Percentiles rank a stretch among this genome's conserved stretches.
These are phyloP conservation scores for Xylaria palmicola DNA, from an alignment of 495 filamentous ascomycete genomes.

Conservation along the genomic window DNA sequence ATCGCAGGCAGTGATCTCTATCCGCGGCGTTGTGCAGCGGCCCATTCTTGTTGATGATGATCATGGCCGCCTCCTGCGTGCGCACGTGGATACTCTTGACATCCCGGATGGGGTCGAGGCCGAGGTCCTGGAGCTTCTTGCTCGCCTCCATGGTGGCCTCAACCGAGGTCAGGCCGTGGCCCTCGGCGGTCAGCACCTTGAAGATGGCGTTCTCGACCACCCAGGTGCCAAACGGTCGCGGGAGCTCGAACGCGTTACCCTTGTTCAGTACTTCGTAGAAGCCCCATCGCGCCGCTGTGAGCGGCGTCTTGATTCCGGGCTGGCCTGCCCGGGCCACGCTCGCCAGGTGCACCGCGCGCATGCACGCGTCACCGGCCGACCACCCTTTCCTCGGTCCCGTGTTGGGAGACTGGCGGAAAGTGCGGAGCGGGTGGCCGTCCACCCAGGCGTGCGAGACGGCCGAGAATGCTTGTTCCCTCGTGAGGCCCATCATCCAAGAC, in stretches of 20 bases:
- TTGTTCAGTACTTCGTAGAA: conserved; percentile 36
- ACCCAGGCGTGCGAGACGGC: conserved; percentile 42
- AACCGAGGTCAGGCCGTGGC: conserved; percentile 39
- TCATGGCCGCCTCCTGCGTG: conserved; percentile 34
- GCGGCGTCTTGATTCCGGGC: conserved; percentile 33
- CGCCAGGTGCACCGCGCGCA: conserved; percentile 45
- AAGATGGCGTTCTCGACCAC: conserved; percentile 40
- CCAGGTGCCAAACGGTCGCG: conserved; percentile 34
- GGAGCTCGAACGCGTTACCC: conserved; percentile 27
- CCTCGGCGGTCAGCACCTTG: conserved; percentile 42
- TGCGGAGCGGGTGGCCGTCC: conserved; percentile 39
- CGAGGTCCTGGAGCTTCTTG: conserved; percentile 17
- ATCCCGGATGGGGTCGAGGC: conserved; percentile 16
- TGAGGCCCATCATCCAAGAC: conserved; percentile 38
- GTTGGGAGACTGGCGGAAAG: conserved; percentile 36
- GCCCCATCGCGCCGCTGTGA: conserved; percentile 39
- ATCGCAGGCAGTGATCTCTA: conserved; percentile 48
- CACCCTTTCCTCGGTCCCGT: conserved; percentile 47
- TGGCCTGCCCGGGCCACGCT: conserved; percentile 35
- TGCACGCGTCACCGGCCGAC: conserved; percentile 47
- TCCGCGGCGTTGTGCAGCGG: conserved; percentile 42
- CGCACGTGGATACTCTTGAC: conserved; percentile 35
- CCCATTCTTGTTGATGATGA: conserved; percentile 45
- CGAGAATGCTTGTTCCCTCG: conserved; percentile 31
- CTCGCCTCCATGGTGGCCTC: conserved; percentile 39